phyloP scores from a whole-genome alignment of 345 rosid species.

The Hibiscus tridactylites region DNA sequence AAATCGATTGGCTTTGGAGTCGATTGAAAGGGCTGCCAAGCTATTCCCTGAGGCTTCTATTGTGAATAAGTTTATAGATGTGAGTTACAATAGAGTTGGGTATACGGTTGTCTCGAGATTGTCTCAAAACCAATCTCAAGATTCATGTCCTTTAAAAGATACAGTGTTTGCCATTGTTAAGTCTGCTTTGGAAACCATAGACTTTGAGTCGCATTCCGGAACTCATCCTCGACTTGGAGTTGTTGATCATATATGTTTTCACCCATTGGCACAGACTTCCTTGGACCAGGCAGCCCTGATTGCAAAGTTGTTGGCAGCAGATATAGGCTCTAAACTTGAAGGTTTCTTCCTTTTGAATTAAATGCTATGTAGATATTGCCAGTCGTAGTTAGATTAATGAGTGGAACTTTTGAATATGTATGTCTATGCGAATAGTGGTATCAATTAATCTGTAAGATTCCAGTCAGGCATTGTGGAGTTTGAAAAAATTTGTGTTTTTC shows the following conservation, averaged over 20 bases:
- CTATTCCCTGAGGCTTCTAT: slow-evolving; percentile 54
- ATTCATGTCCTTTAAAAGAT: slow-evolving; percentile 34
- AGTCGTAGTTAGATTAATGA: background rate
- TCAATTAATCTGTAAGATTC: background rate
- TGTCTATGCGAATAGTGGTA: background rate
- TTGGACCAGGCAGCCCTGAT: slow-evolving; percentile 50
- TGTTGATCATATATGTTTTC: slow-evolving; percentile 90
- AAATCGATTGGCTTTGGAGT: slow-evolving; percentile 57
- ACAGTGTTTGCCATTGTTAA: slow-evolving; percentile 72
- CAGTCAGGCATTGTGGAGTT: background rate
- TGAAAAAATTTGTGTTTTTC: background rate
- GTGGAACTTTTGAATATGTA: background rate
- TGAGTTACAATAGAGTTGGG: slow-evolving; percentile 69
- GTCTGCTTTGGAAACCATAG: slow-evolving; percentile 59
- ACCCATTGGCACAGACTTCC: slow-evolving; percentile 55
- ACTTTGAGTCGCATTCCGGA: slow-evolving; percentile 59
- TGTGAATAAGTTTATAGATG: slow-evolving; percentile 76
- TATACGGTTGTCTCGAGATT: slow-evolving; percentile 65
- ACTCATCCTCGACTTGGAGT: slow-evolving; percentile 92
- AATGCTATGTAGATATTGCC: background rate
- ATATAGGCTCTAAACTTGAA: slow-evolving; percentile 58
- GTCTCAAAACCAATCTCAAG: slow-evolving; percentile 15
- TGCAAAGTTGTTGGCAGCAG: slow-evolving; percentile 63
- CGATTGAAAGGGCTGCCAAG: slow-evolving; percentile 62
- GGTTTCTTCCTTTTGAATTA: slow-evolving; percentile 32